Evolutionary conservation across 2,329 filamentous ascomycete species (phyloP), one percentile per base, ranked within the genome.

Genomic region (Xylariaceae sp.): DNA sequence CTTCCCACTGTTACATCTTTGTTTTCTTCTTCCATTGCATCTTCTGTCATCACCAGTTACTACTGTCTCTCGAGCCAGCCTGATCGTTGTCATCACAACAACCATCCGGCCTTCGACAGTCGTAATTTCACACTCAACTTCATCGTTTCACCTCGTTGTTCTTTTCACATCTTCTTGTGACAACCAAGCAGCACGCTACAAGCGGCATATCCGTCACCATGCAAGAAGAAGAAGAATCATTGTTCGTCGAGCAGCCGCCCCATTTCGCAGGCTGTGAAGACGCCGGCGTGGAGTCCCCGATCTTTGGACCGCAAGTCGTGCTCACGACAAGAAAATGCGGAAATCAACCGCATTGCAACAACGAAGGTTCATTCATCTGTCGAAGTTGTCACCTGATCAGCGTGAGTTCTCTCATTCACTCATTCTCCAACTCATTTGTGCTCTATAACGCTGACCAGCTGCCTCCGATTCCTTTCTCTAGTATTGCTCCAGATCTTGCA

Each of bases 401-500:
- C 32, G 50, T 47, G 16, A 26, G 44, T 29, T 18, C 12, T 19
- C 41, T 32, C 22, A 34, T 13, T 10, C 36, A 26, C 26, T 26
- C 26, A 8, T 26, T 26, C 26, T 8, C 26, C 26, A 4, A 26
- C 26, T 26, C 1, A 15, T 15, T 18, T 42, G 29, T 13, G 1
- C 3, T 5, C 4, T 19, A 15, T 13, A n/a, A n/a, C 5, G n/a
- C 34, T 30, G 21, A 12, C 13, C 13, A 34, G 21, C 36, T 12
- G 9, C 15, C 26, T 21, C 41, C 36, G 3, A 40, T 36, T 5
- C 26, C 5, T 29, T 19, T 18, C 36, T n/a, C 18, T 32, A 54
- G 51, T 54, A 54, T 18, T 54, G 51, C 16, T 45, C 46, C 29
- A 32, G 15, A 1, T 10, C 18, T n/a, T 54, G 51, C 9, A 41